Percentiles rank a stretch among this genome's conserved stretches.
phyloP scores from a whole-genome alignment of 345 rosid genomes.

The Eutrema japonicum region DNA sequence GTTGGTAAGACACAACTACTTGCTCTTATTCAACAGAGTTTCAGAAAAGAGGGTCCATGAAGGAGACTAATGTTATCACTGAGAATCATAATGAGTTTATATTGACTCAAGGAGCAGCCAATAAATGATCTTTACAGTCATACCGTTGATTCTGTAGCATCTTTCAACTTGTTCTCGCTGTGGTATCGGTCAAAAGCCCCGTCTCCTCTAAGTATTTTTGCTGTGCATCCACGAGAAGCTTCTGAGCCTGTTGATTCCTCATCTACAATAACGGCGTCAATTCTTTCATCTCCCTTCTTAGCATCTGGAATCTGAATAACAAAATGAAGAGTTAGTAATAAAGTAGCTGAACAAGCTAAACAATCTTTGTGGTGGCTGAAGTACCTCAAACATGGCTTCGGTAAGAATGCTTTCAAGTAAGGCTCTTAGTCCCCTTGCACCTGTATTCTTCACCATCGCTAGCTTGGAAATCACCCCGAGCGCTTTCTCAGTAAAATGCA shows the following conservation, averaged over 20 bases:
- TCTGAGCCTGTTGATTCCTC: slow-evolving; percentile 72
- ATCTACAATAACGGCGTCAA: slow-evolving; percentile 85
- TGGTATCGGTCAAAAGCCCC: slow-evolving; percentile 70
- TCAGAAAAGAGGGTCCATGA: slow-evolving; percentile 17
- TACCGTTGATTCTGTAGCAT: slow-evolving; percentile 54
- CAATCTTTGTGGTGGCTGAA: not conserved
- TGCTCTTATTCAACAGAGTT: slow-evolving; percentile 3
- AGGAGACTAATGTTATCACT: not conserved
- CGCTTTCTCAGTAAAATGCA: slow-evolving; percentile 82
- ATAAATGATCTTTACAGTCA: slow-evolving; percentile 19
- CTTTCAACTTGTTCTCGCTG: slow-evolving; percentile 48
- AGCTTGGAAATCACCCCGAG: slow-evolving; percentile 73
- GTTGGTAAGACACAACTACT: slow-evolving; percentile 8
- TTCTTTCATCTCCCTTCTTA: slow-evolving; percentile 62
- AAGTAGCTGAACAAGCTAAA: too few relatives aligned
- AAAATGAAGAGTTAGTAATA: not conserved
- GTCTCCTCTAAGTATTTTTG: slow-evolving; percentile 76
- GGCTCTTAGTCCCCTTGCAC: slow-evolving; percentile 94
- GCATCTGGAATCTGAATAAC: slow-evolving; percentile 78
- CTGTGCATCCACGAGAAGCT: slow-evolving; percentile 67
- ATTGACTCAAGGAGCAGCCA: slow-evolving; percentile 7
- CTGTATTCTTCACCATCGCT: slow-evolving; percentile 91
- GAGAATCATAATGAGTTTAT: not conserved
- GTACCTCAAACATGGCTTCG: slow-evolving; percentile 98
- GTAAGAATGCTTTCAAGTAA: slow-evolving; percentile 84